Evolutionary conservation across 495 filamentous ascomycete genomes (phyloP).

Genomic region (Lasiosphaeria ovina): DNA sequence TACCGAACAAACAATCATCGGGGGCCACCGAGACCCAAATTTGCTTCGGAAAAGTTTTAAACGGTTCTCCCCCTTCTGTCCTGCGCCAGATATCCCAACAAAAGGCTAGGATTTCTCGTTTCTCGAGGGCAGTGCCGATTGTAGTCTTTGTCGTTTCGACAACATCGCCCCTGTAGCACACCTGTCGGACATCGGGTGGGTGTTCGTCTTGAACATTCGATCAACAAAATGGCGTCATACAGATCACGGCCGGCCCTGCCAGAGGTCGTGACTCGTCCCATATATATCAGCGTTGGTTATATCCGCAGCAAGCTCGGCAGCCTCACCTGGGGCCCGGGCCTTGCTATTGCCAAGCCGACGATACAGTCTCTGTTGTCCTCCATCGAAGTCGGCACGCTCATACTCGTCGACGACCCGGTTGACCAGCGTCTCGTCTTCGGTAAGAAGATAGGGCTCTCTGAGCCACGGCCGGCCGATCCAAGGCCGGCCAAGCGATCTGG

Average conservation of each 20-base stretch:
- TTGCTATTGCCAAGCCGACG: slow-evolving; percentile 37
- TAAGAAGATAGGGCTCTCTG: slow-evolving; percentile 19
- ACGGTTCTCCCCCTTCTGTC: no score
- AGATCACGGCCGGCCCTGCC: background rate
- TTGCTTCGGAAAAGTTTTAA: no score
- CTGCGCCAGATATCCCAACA: no score
- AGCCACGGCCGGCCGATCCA: no score
- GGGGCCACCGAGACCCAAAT: no score
- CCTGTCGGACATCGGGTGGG: background rate
- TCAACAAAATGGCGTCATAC: slow-evolving; percentile 3
- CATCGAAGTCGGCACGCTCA: slow-evolving; percentile 42
- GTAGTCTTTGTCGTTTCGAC: no score
- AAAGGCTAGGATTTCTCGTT: no score
- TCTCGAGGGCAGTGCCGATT: no score
- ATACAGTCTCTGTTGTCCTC: slow-evolving; percentile 41
- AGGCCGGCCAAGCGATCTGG: slow-evolving; percentile 16
- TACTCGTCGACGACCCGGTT: slow-evolving; percentile 40
- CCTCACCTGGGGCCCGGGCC: slow-evolving; percentile 38
- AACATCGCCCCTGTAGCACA: background rate
- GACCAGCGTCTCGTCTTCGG: slow-evolving; percentile 31
- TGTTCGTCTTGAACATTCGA: background rate
- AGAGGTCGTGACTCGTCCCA: slow-evolving; percentile 1
- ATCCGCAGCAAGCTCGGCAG: slow-evolving; percentile 36
- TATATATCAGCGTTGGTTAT: slow-evolving; percentile 30
- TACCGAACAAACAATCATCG: no score